These are phyloP conservation scores for Nakazawaea populi DNA, from an alignment of 805 yeast species.

Conservation along the genomic window DNA sequence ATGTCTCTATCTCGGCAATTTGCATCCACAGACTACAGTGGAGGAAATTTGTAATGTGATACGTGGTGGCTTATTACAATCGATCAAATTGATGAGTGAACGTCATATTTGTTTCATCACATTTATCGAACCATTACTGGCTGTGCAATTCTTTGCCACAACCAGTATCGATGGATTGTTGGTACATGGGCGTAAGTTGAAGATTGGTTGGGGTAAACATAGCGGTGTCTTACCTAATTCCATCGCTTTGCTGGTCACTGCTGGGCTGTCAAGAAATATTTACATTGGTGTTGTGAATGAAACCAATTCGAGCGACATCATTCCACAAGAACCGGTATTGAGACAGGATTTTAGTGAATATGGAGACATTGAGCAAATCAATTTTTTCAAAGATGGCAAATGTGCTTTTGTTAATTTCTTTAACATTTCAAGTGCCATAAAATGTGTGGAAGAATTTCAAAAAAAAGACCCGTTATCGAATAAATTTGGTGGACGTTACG, in stretches of 20 bases:
- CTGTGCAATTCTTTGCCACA: slow-evolving; percentile 95
- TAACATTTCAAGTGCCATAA: slow-evolving; percentile 83
- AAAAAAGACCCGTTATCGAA: slow-evolving; percentile 27
- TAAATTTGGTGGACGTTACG: slow-evolving; percentile 43
- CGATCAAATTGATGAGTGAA: slow-evolving; percentile 72
- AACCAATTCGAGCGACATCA: slow-evolving; percentile 7
- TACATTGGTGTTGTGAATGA: slow-evolving; percentile 61
- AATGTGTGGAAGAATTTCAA: slow-evolving; percentile 86
- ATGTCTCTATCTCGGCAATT: slow-evolving; percentile 85
- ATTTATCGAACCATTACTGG: slow-evolving; percentile 93
- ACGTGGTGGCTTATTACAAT: slow-evolving; percentile 88
- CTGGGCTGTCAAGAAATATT: slow-evolving; percentile 91
- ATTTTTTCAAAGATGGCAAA: slow-evolving; percentile 72
- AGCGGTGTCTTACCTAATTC: slow-evolving; percentile 88
- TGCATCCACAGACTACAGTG: slow-evolving; percentile 80
- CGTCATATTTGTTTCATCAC: slow-evolving; percentile 92
- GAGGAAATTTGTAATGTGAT: slow-evolving; percentile 96
- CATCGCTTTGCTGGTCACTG: slow-evolving; percentile 80
- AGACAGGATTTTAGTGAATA: slow-evolving; percentile 70
- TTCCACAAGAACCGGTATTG: slow-evolving; percentile 26
- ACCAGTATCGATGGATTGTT: slow-evolving; percentile 84
- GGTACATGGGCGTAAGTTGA: slow-evolving; percentile 78
- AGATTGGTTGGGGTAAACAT: slow-evolving; percentile 98
- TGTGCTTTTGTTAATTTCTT: slow-evolving; percentile 93
- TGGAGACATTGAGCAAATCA: slow-evolving; percentile 95